Conservation (phyloP, 2,329 filamentous ascomycete genomes). For the Hypoxylon rubiginosum region DNA sequence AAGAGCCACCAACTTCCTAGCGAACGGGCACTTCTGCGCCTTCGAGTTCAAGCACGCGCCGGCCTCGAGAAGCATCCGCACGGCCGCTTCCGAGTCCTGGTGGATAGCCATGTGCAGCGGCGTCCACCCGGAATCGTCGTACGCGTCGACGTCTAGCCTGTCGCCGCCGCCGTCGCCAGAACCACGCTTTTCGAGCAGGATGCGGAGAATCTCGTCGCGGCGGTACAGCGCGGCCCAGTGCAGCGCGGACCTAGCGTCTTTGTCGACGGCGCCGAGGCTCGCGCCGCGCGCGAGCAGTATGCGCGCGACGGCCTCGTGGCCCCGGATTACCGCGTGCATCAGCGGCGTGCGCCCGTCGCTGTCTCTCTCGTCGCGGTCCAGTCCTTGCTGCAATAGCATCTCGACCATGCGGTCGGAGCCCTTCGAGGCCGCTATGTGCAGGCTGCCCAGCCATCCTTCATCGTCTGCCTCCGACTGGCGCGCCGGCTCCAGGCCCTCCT, state of each 20-base stretch:
- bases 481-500: conserved; percentile 13
- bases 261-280: conserved; percentile 18
- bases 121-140: conserved; percentile 40
- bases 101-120: conserved; percentile 41
- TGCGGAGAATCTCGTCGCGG: conserved; percentile 26
- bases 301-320: conserved; percentile 33
- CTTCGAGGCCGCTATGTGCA: conserved; percentile 40
- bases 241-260: conserved; percentile 30
- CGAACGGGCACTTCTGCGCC: conserved; percentile 30
- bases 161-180: background rate
- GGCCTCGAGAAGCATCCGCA: conserved; percentile 32
- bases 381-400: conserved; percentile 33
- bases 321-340: conserved; percentile 35
- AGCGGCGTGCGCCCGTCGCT: conserved; percentile 43
- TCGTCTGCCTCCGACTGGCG: conserved; percentile 7
- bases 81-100: conserved; percentile 36
- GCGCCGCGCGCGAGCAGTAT: conserved; percentile 37
- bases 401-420: conserved; percentile 34
- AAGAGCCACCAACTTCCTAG: conserved; percentile 5
- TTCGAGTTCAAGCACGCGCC: conserved; percentile 24
- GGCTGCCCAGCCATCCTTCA: conserved; percentile 35
- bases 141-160: conserved; percentile 34
- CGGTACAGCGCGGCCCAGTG: conserved; percentile 40
- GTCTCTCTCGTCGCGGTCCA: conserved; percentile 40
- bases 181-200: conserved; percentile 29